Base-by-base conservation (phyloP, 106 monocot genomes). In the Platanthera zijinensis region DNA sequence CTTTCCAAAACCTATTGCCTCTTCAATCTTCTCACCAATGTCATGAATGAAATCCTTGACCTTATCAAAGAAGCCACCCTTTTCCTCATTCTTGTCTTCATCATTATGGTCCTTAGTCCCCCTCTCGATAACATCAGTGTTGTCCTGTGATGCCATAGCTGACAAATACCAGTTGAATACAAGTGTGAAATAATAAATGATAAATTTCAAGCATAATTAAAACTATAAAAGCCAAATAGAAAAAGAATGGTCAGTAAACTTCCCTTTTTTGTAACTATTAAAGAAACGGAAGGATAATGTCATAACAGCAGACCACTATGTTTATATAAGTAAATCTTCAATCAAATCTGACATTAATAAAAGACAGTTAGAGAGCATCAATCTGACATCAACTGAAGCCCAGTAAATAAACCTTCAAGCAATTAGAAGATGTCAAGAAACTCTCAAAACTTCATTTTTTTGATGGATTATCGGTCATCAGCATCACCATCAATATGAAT, bases 1-100 rank as follows among this genome's bases (percentile, higher is more conserved):
- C 75, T 82, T 84, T n/a, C 84, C 88, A 63, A 82, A 82, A 6
- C 71, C 74, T 2, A 84, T 79, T 8, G 84, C 76, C 32, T 80
- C 87, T 52, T 79, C 87, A 67, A 84, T 82, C 77, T 80, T 84
- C 79, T 84, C 80, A 4, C 87, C 87, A 48, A 82, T 61, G 69
- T 82, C 81, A 15, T 84, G 79, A 77, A 84, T 84, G 84, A 87
- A 87, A 74, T 74, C 82, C 80, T 87, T 84, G 25, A 87, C 84
- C 69, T 84, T 87, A 21, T 74, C 77, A 5, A 84, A 48, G 84
- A 84, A 84, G 14, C 77, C 74, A 21, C 78, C 83, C 15, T 74
- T 71, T 10, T 80, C 73, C 14, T 83, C 77, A 17, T 71, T 69
- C 28, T 48, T 69, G 3, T 80, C 70, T 39, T 54, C 77, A 50